Evolutionary conservation across 768 basidiomycete species (phyloP), one percentile per base, ranked within the genome.

Genomic region (Tephrocybe sp.): DNA sequence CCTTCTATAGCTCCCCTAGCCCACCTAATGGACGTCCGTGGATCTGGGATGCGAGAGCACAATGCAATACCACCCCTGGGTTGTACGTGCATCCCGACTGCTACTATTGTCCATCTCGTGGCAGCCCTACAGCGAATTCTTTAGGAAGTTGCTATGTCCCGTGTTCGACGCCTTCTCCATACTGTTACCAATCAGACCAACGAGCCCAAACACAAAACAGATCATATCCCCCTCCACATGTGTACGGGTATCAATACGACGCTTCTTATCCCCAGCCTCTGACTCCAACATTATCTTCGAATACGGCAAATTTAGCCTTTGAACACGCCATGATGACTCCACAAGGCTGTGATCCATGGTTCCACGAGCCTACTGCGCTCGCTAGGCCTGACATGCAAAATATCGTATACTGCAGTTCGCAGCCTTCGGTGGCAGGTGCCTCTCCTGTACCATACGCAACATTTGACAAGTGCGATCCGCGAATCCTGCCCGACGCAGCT

Each of bases 1-100:
- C 70, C 13, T 59, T 69, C 45, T 74, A 73, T 53, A 75, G 72
- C 64, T 64, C 70, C 34, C 60, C 69, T 16, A 18, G 9, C 25
- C 27, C 18, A 12, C n/a, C 13, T 19, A 30, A 53, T 13, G 49
- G 48, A 32, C 36, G 47, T 43, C 36, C 30, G 30, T 45, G 35
- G 31, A n/a, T 34, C 16, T 52, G 51, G 39, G 60, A 64, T 18
- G 46, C 42, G 13, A 49, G 57, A 25, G 55, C 52, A 28, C 43
- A 48, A 47, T 58, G 54, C 16, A 38, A 52, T 9, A 31, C 31
- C 19, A 35, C 30, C 9, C 48, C 52, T 36, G 52, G 50, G 19
- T 34, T 50, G 37, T 57, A 52, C 34, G 41, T 51, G 2, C 47
- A 60, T 36, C 58, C 53, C 3, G 62, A 64, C 35, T 65, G 57